Conservation (phyloP, 2,329 filamentous ascomycete species). For the Neonectria faginata region DNA sequence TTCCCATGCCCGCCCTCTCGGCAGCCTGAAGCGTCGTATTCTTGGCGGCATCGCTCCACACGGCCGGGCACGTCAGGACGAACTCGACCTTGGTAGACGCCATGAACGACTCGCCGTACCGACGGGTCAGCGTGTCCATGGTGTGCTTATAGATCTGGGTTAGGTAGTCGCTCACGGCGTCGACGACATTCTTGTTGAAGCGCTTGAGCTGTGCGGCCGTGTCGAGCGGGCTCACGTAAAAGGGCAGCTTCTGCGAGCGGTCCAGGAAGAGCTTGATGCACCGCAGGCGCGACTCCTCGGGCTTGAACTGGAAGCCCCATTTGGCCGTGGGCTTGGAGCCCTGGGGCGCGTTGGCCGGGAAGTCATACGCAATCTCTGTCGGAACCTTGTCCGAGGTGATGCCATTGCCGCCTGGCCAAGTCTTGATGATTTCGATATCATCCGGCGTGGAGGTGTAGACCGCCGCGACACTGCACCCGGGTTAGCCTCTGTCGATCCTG, state of each 20-base stretch:
- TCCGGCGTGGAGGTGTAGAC: slow-evolving; percentile 82
- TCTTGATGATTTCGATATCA: slow-evolving; percentile 86
- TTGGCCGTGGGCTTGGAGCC: slow-evolving; percentile 65
- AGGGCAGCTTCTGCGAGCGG: slow-evolving; percentile 81
- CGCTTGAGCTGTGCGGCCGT: slow-evolving; percentile 81
- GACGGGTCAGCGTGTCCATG: slow-evolving; percentile 78
- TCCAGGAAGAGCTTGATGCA: slow-evolving; percentile 90
- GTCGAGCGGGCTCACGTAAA: slow-evolving; percentile 82
- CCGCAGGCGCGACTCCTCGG: slow-evolving; percentile 78
- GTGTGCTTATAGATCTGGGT: slow-evolving; percentile 81
- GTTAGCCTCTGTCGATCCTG: slow-evolving; percentile 10
- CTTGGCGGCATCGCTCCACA: slow-evolving; percentile 89
- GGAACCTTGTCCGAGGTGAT: slow-evolving; percentile 92
- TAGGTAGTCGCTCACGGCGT: slow-evolving; percentile 83
- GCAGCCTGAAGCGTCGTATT: slow-evolving; percentile 83
- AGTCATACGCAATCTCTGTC: slow-evolving; percentile 77
- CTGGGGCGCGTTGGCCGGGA: slow-evolving; percentile 44
- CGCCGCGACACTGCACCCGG: slow-evolving; percentile 66
- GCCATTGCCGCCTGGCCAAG: slow-evolving; percentile 85
- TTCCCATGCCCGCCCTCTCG: slow-evolving; percentile 82
- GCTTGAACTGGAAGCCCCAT: slow-evolving; percentile 88
- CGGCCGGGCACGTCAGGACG: slow-evolving; percentile 83
- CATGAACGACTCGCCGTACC: slow-evolving; percentile 85
- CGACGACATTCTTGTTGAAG: slow-evolving; percentile 80
- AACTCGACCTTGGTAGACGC: slow-evolving; percentile 80